These are phyloP conservation scores for Flaveria trinervia DNA, from an alignment of 129 eudicot genomes.

Conservation along the genomic window DNA sequence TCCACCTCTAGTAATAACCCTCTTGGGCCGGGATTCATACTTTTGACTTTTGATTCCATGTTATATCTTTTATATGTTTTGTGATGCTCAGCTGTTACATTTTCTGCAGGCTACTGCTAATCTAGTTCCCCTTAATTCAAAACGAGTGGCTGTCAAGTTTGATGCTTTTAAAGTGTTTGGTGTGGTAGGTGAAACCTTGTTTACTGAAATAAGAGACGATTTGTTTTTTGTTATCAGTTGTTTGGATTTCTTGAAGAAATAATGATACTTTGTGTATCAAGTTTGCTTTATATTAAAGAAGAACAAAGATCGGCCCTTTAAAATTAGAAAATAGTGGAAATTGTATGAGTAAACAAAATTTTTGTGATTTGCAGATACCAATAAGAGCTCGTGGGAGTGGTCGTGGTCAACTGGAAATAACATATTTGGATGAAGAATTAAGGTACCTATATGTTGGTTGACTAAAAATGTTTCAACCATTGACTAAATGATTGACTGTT, in stretches of 20 bases:
- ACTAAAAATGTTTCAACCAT: not conserved
- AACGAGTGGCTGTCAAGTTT: conserved; percentile 85
- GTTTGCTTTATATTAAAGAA: not conserved
- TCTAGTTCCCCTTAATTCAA: conserved; percentile 68
- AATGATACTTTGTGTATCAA: not conserved
- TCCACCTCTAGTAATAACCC: not conserved
- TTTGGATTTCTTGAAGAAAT: not conserved
- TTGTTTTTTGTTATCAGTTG: not conserved
- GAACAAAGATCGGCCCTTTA: not conserved
- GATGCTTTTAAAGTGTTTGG: conserved; percentile 76
- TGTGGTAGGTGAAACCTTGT: conserved; percentile 46
- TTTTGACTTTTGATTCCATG: conserved; percentile 7
- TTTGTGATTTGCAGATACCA: conserved; percentile 57
- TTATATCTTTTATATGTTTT: conserved; percentile 8
- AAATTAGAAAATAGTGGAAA: conserved; percentile 4
- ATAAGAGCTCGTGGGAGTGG: conserved; percentile 88
- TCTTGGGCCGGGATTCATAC: not conserved
- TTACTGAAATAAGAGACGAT: not conserved
- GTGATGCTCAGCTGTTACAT: conserved; percentile 10
- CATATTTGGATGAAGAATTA: conserved; percentile 86
- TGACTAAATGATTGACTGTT: not conserved
- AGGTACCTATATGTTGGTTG: conserved; percentile 46
- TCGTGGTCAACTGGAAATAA: conserved; percentile 74
- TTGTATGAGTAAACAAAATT: not conserved
- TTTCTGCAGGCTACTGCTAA: conserved; percentile 85